Base-by-base conservation (phyloP, 2,329 filamentous ascomycete genomes). In the Cytospora leucostoma region DNA sequence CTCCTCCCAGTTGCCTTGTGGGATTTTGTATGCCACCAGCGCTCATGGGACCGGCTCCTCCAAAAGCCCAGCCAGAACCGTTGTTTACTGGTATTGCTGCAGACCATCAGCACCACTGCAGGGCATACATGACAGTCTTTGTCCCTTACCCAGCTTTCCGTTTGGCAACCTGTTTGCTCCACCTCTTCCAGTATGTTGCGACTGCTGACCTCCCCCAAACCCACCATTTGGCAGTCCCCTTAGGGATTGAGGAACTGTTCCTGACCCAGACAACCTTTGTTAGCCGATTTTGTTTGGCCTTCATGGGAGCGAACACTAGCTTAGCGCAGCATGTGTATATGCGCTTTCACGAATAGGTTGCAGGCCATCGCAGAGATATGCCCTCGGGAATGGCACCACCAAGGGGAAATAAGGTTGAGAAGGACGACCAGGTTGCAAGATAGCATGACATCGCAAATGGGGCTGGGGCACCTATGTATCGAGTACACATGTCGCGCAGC, bases 151-250 rank as follows among this genome's bases (percentile, higher is more conserved):
- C 80, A 88, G 76, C 75, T 89, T 89, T 61, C 85, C 85, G 69
- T 86, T 87, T 63, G 85, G 85, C 81, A 89, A 78, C 71, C 86
- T 82, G 73, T 74, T 84, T 60, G 85, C 80, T 50, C 82, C 82
- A 67, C 79, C 77, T 72, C 86, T 81, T 61, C 78, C 82, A 68
- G 79, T 73, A 68, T 80, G 81, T 70, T 86, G 85, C 63, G 80
- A 80, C 74, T 85, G 84, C 74, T 84, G 85, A 70, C 86, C 84
- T 69, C 79, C 79, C 68, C 80, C 81, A 73, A 87, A 88, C 67
- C 82, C 83, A 70, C 80, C 80, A 60, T 27, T 27, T 27, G 85
- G 85, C 76, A 88, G 82, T 70, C 84, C 84, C 70, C 86, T 83
- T 70, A 88, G 74, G 71, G 84, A 79, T 76, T 87, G 86, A 70